These are phyloP conservation scores for Limnomonas spitsbergensis DNA, from an alignment of 139 green algal genomes.

Conservation along the genomic window DNA sequence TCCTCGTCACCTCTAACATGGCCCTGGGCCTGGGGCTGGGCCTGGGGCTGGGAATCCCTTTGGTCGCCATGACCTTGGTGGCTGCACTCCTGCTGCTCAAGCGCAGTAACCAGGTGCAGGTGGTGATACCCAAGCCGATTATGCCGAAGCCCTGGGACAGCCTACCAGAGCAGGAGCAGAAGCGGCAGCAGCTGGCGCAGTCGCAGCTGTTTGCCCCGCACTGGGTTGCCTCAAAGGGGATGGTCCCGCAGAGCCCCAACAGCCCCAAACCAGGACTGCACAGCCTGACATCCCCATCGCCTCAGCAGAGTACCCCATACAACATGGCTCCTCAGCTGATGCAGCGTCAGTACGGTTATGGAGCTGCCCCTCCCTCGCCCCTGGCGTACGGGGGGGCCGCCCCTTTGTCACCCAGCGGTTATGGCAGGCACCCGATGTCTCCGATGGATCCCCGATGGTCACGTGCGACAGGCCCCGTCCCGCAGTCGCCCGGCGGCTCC, in stretches of 20 bases:
- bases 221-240: not conserved
- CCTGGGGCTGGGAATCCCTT: not conserved
- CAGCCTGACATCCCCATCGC: too few relatives aligned
- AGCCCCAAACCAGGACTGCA: too few relatives aligned
- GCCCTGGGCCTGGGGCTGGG: not conserved
- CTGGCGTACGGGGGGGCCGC: not conserved
- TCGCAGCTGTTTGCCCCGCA: not conserved
- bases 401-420: not conserved
- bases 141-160: too few relatives aligned
- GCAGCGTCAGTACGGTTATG: not conserved
- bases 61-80: not conserved
- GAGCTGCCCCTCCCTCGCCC: not conserved
- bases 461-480: not conserved
- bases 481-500: not conserved
- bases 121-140: not conserved
- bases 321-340: not conserved
- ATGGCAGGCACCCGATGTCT: not conserved
- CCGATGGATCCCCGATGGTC: not conserved
- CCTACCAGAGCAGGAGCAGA: too few relatives aligned
- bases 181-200: not conserved
- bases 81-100: not conserved
- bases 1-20: not conserved
- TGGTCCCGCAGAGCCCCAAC: too few relatives aligned
- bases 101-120: not conserved
- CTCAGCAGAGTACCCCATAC: not conserved